Evolutionary conservation across 2,329 filamentous ascomycete species (phyloP).

Genomic region (Colletotrichum zoysiae): DNA sequence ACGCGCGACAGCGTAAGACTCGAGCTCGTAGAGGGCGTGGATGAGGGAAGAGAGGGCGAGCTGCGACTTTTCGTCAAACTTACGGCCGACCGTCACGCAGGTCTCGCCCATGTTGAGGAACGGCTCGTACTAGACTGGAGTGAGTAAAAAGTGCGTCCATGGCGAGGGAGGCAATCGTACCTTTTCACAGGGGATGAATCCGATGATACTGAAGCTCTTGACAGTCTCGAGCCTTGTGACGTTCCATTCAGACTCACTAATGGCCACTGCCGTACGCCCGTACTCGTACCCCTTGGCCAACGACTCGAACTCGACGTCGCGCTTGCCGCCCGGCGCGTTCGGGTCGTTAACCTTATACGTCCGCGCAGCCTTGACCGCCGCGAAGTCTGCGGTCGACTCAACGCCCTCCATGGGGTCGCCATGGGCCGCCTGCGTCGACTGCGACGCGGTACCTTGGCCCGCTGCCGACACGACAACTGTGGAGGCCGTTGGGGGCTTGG

Average conservation of each 20-base stretch:
- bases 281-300: conserved; percentile 96
- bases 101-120: conserved; percentile 88
- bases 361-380: conserved; percentile 80
- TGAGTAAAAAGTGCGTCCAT: neutral
- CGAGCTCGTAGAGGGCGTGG: conserved; percentile 86
- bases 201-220: conserved; percentile 83
- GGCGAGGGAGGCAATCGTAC: conserved; percentile 55
- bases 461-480: conserved; percentile 75
- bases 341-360: conserved; percentile 86
- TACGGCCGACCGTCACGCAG: conserved; percentile 82
- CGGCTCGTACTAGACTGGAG: conserved; percentile 77
- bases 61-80: conserved; percentile 82
- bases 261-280: conserved; percentile 90
- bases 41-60: conserved; percentile 91
- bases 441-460: conserved; percentile 55
- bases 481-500: conserved; percentile 80
- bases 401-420: conserved; percentile 63
- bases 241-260: conserved; percentile 86
- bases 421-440: conserved; percentile 64
- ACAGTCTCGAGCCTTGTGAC: conserved; percentile 88
- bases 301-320: conserved; percentile 83
- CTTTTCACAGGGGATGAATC: conserved; percentile 82
- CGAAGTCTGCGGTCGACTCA: conserved; percentile 64
- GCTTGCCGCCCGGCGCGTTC: conserved; percentile 80
- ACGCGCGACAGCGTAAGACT: conserved; percentile 87